These are phyloP conservation scores for Pseudogymnoascus sp. DNA, from an alignment of 2,329 filamentous ascomycete species.

Conservation along the genomic window DNA sequence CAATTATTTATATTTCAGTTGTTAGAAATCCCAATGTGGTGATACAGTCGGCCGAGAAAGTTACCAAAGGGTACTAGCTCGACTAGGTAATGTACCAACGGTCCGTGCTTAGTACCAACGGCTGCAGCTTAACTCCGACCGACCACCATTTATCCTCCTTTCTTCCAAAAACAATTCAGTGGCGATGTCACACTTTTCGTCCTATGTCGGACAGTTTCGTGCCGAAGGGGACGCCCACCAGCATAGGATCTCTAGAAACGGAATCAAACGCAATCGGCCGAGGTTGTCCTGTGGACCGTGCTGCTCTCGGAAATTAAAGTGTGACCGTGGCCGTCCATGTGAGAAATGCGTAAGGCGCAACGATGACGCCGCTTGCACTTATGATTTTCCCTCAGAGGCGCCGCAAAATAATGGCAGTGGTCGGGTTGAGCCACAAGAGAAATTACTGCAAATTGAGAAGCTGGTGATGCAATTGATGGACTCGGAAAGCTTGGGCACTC, in stretches of 20 bases:
- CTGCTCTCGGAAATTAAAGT: slow-evolving; percentile 16
- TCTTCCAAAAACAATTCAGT: not conserved
- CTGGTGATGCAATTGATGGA: slow-evolving; percentile 15
- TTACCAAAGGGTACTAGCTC: not conserved
- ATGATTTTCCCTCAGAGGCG: not conserved
- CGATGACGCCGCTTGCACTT: slow-evolving; percentile 15
- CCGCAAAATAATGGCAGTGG: not conserved
- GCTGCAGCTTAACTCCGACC: not conserved
- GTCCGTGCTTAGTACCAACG: not conserved
- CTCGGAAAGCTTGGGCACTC: not conserved
- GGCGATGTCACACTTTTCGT: slow-evolving; percentile 6
- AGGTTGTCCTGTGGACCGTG: slow-evolving; percentile 15
- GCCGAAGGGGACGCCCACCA: not conserved
- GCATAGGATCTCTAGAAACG: slow-evolving; percentile 1
- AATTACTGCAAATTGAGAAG: slow-evolving; percentile 14
- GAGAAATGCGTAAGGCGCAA: slow-evolving; percentile 15
- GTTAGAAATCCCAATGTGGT: not conserved
- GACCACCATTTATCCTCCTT: not conserved
- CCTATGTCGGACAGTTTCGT: slow-evolving; percentile 13
- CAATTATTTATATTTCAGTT: not conserved
- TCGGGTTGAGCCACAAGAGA: slow-evolving; percentile 11
- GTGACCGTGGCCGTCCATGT: slow-evolving; percentile 18
- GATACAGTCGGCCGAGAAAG: not conserved
- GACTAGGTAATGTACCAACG: not conserved
- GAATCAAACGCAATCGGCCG: slow-evolving; percentile 11